Evolutionary conservation across 257 asterid species (phyloP), one percentile per base, ranked within the genome.

Genomic region (Ehretia macrophylla): DNA sequence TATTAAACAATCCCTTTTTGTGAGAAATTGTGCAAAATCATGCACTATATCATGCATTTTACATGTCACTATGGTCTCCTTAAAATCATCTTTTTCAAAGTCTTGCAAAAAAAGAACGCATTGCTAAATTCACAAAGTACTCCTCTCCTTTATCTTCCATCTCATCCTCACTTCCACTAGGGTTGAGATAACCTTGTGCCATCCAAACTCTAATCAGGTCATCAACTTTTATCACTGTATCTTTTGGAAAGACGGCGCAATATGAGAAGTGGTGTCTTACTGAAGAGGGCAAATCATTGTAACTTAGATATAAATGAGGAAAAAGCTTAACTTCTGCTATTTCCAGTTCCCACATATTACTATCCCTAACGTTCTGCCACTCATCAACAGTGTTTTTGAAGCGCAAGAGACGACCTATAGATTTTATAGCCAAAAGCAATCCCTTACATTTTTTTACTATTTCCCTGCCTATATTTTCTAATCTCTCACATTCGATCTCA

Each of bases 361-460:
- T 72, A 21, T 60, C 57, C 60, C 49, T 37, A 54, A 66, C 72
- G 37, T 55, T n/a, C 45, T 55, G 11, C 72, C 77, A 72, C 45
- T 66, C 68, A 13, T 32, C 49, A 39, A 46, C 52, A 8, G 48
- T 54, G 17, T 62, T 44, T 55, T 47, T 68, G 17, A 53, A 73
- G 51, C 68, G 52, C 65, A 73, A 40, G 40, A 71, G 17, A 38
- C 62, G 55, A 27, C 68, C 77, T 55, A 60, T 38, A 10, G 72
- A 48, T 56, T 60, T 60, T 49, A 71, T 67, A 37, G 72, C 72
- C 40, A 68, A 22, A 1, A 71, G 78, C 42, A 63, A 53, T 17
- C 78, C 78, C 12, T 66, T 69, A 42, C 71, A 67, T 56, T 63
- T 67, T 58, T 62, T 67, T 55, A 62, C 22, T 48, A 72, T 62